Conservation (phyloP, 345 rosid genomes). For the Populus alba region DNA sequence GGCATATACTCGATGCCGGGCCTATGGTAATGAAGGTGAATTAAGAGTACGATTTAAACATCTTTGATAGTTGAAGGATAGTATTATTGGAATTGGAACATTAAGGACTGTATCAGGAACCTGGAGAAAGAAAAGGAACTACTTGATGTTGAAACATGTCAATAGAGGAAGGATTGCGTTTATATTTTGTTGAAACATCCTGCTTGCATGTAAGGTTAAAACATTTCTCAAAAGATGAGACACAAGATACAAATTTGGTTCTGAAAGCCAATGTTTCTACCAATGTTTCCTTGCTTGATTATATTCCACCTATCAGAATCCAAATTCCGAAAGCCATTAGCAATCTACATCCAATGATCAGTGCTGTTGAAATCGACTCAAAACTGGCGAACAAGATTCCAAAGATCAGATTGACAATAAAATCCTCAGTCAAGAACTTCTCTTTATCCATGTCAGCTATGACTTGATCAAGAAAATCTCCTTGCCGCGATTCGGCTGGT, state of each 20-base stretch:
- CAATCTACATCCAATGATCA: neutral
- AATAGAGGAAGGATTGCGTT: neutral
- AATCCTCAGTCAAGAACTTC: slow-evolving; percentile 28
- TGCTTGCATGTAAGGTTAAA: neutral
- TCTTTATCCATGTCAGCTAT: slow-evolving; percentile 24
- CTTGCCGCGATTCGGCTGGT: slow-evolving; percentile 3
- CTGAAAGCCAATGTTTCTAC: neutral
- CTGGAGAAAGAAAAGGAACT: too few relatives aligned
- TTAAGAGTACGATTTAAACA: too few relatives aligned
- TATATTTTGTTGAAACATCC: too few relatives aligned
- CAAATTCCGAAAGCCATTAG: neutral
- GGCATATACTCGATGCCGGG: too few relatives aligned
- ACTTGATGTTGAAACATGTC: too few relatives aligned
- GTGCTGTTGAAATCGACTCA: slow-evolving; percentile 15
- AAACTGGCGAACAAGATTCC: slow-evolving; percentile 15
- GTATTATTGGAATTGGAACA: too few relatives aligned
- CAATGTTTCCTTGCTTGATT: slow-evolving; percentile 14
- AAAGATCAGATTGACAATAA: slow-evolving; percentile 13
- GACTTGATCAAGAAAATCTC: slow-evolving; percentile 23
- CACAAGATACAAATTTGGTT: neutral
- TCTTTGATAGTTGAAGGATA: too few relatives aligned
- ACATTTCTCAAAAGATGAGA: neutral
- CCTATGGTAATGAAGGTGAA: too few relatives aligned
- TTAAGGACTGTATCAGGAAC: too few relatives aligned
- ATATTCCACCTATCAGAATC: slow-evolving; percentile 17